phyloP scores from a whole-genome alignment of 306 rosid species.

The Calophaca sinica region DNA sequence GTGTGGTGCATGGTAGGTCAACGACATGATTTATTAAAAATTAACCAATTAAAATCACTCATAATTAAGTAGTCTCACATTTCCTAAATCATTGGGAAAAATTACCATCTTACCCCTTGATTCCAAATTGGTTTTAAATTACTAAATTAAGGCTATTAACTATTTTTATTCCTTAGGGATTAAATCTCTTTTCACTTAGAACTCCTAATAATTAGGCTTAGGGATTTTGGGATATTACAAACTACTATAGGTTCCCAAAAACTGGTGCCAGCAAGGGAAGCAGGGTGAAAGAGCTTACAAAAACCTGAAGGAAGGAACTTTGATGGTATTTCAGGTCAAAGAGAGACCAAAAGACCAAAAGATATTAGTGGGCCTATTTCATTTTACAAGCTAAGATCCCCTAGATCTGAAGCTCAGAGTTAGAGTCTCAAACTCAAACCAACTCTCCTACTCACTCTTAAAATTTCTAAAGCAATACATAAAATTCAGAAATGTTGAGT shows the following conservation, averaged over 20 bases:
- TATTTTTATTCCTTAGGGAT: no score
- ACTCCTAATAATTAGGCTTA: no score
- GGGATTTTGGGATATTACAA: no score
- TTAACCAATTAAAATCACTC: no score
- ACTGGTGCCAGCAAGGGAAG: constrained; percentile 24
- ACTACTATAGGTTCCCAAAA: constrained; percentile 26
- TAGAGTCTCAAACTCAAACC: constrained; percentile 37
- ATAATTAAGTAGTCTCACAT: no score
- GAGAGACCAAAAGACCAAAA: constrained; percentile 43
- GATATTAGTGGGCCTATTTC: constrained; percentile 48
- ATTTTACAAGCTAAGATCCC: constrained; percentile 38
- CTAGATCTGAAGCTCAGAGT: constrained; percentile 61
- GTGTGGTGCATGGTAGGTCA: no score
- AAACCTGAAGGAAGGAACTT: constrained; percentile 4
- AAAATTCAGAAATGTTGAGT: constrained; percentile 26
- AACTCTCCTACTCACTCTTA: constrained; percentile 32
- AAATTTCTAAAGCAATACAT: constrained; percentile 30
- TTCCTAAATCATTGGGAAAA: no score
- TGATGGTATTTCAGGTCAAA: constrained; percentile 36
- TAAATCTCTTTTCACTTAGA: no score
- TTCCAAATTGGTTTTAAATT: no score
- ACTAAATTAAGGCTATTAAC: no score
- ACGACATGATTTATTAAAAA: no score
- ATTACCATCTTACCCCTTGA: no score
- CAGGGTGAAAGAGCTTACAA: background rate